Base-by-base conservation (phyloP, 768 basidiomycete species). In the Suillus paluster region DNA sequence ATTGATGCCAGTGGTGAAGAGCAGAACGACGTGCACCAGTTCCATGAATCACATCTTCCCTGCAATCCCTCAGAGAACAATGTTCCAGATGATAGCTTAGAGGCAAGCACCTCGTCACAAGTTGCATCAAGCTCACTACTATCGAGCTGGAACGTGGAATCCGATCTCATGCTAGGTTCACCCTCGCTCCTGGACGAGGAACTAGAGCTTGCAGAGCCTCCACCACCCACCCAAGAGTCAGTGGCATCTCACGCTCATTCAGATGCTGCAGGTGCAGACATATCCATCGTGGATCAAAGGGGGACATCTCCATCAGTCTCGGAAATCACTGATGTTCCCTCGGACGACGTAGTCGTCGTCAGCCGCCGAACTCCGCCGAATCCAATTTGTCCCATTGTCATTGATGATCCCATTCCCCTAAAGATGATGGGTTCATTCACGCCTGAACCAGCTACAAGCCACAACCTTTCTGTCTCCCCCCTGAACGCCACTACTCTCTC, bases 381-480 rank as follows among this genome's bases (percentile, higher is more conserved):
- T 23, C 38, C 54, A 23, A 17, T 55, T 23, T 38, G 54, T 21
- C 54, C 54, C 23, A 55, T 55, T 14, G 17, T 55, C 36, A 38
- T 55, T 9, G 38, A 55, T 55, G 54, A 55, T 27, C 54, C 54
- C 6, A 55, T 55, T 19, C 23, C 38, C 54, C 23, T 27, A 39
- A 34, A 55, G 23, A 39, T 55, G 53, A 25, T 17, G 53, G 36
- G 36, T 21, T 19, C 4, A 57, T 57, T 27, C 15, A 33, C 52
- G 36, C 50, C 57, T 11, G 27, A 58, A 58, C 48, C 57, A 58
- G 17, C 50, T 50, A 15, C 57, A 30, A 53, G 25, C 14, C 42
- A 57, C 57, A 59, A 57, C 39, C 38, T 23, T 42, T 23, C 33
- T 17, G 57, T 36, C 12, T 15, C 23, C 27, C 57, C 57, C 38